Percentiles rank a stretch among this genome's conserved stretches.
These are phyloP conservation scores for Circinella umbellata DNA, from an alignment of 371 early-diverging fungal species.

Conservation along the genomic window DNA sequence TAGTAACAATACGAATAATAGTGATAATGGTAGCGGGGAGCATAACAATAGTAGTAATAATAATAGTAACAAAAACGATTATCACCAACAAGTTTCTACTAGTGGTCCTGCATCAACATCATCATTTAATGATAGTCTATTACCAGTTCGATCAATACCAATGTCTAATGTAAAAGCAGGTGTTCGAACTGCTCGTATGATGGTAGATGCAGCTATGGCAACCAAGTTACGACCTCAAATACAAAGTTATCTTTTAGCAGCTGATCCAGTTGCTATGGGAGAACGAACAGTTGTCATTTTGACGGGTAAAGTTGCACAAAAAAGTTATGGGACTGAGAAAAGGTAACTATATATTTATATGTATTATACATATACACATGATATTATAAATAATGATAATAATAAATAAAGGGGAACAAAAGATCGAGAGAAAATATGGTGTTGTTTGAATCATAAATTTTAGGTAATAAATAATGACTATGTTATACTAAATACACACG, in stretches of 20 bases:
- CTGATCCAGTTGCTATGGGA: slow-evolving; percentile 35
- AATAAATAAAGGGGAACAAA: no score
- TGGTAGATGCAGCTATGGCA: slow-evolving; percentile 23
- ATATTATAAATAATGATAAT: no score
- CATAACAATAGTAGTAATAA: not conserved
- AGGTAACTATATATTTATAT: slow-evolving; percentile 26
- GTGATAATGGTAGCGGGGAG: not conserved
- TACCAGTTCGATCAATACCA: not conserved
- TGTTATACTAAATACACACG: slow-evolving; percentile 7
- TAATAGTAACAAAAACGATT: not conserved
- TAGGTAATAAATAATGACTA: slow-evolving; percentile 5
- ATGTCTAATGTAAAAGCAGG: slow-evolving; percentile 8
- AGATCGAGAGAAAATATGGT: no score
- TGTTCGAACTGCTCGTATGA: slow-evolving; percentile 24
- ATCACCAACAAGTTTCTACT: not conserved
- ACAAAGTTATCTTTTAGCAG: slow-evolving; percentile 17
- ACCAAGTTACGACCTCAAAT: slow-evolving; percentile 16
- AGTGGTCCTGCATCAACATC: not conserved
- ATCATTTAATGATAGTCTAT: not conserved
- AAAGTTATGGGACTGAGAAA: slow-evolving; percentile 84
- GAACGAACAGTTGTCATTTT: slow-evolving; percentile 69
- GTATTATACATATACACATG: not conserved
- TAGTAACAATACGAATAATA: slow-evolving; percentile 1
- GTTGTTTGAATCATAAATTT: not conserved
- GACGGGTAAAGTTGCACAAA: slow-evolving; percentile 80